These are phyloP conservation scores for Capsella bursapastoris DNA, from an alignment of 345 rosid genomes.

Conservation along the genomic window DNA sequence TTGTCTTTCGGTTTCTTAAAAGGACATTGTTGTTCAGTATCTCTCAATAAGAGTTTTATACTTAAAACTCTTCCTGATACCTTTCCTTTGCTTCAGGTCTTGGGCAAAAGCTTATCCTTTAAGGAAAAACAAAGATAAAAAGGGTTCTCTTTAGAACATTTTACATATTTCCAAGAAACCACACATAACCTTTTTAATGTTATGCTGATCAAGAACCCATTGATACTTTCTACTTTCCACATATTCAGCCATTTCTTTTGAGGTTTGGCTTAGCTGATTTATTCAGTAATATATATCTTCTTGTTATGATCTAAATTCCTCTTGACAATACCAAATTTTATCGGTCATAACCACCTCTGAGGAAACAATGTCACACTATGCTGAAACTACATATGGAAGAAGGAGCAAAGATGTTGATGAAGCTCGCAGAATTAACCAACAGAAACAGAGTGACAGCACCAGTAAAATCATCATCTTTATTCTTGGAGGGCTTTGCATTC, in stretches of 20 bases:
- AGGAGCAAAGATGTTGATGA: constrained; percentile 36
- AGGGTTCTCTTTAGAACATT: constrained; percentile 33
- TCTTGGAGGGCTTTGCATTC: constrained; percentile 37
- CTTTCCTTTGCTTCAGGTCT: constrained; percentile 34
- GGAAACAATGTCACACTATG: constrained; percentile 18
- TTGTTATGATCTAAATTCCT: constrained; percentile 7
- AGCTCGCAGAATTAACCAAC: constrained; percentile 7
- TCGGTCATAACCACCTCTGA: constrained; percentile 1
- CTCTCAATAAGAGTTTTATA: constrained; percentile 14
- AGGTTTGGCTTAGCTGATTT: constrained; percentile 13
- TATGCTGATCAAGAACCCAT: constrained; percentile 36
- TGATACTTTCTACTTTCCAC: constrained; percentile 27
- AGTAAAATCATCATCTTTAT: constrained; percentile 37
- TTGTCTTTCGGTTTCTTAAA: constrained; percentile 30
- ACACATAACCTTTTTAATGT: constrained; percentile 33
- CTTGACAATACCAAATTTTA: constrained; percentile 10
- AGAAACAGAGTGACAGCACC: constrained; percentile 13
- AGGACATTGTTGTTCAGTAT: constrained; percentile 20
- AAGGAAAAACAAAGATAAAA: constrained; percentile 40
- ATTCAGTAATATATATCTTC: constrained; percentile 15
- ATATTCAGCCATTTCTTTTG: constrained; percentile 13
- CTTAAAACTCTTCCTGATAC: constrained; percentile 32
- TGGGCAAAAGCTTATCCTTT: neutral
- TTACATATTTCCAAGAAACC: constrained; percentile 31
- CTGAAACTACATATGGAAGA: constrained; percentile 30